A percentile compares a stretch with the other conserved stretches of the same genome.
These are phyloP conservation scores for Solanum corneliomulleri DNA, from an alignment of 257 asterid genomes.

Conservation along the genomic window DNA sequence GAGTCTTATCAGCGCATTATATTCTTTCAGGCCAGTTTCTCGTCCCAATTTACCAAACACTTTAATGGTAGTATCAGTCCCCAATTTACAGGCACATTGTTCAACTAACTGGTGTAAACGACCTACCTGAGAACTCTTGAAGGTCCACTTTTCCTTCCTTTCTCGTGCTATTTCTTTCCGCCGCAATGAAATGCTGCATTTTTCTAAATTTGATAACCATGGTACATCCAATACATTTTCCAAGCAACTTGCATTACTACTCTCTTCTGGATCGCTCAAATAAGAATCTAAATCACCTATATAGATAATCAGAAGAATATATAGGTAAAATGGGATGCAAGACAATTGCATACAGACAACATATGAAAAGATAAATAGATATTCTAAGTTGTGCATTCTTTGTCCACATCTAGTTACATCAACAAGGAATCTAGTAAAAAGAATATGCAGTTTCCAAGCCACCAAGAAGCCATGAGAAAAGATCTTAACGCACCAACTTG, in stretches of 20 bases:
- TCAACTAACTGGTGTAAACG: conserved; percentile 29
- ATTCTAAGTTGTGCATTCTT: not conserved
- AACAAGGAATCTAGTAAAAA: not conserved
- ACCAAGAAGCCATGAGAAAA: not conserved
- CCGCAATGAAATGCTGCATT: conserved; percentile 16
- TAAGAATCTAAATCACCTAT: conserved; percentile 41
- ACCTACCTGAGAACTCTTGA: conserved; percentile 6
- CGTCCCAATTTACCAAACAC: conserved; percentile 53
- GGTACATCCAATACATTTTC: conserved; percentile 20
- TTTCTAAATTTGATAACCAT: conserved; percentile 22
- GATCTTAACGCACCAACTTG: not conserved
- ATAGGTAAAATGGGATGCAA: not conserved
- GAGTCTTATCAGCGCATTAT: conserved; percentile 29
- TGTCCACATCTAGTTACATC: not conserved
- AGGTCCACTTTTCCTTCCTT: conserved; percentile 49
- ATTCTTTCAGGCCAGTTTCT: conserved; percentile 55
- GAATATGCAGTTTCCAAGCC: not conserved
- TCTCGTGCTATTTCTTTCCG: conserved; percentile 46
- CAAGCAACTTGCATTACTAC: not conserved
- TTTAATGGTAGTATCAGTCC: conserved; percentile 34
- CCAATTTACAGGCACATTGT: conserved; percentile 45
- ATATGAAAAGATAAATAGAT: not conserved
- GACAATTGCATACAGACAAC: not conserved
- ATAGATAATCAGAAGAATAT: conserved; percentile 6
- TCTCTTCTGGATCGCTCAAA: conserved; percentile 19